phyloP scores from a whole-genome alignment of 805 yeast species.

The Wickerhamomyces pijperi region DNA sequence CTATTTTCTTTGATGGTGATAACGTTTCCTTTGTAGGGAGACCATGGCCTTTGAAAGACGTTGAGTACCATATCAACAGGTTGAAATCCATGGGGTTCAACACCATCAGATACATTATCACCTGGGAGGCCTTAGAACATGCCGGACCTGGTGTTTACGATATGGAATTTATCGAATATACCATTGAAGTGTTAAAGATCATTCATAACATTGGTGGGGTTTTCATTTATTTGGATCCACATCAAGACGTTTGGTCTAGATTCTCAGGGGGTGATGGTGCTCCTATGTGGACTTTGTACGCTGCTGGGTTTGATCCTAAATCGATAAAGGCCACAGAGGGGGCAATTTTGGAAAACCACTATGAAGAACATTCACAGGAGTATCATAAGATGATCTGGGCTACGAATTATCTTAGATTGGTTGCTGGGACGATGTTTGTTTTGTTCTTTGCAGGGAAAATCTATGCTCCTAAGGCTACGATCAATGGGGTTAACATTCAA shows the following conservation, averaged over 20 bases:
- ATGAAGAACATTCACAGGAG: slow-evolving; percentile 24
- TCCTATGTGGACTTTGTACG: slow-evolving; percentile 85
- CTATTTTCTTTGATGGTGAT: slow-evolving; percentile 59
- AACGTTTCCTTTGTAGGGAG: slow-evolving; percentile 71
- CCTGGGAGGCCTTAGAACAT: slow-evolving; percentile 94
- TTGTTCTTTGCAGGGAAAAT: slow-evolving; percentile 69
- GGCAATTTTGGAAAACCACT: slow-evolving; percentile 60
- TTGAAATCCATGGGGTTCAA: slow-evolving; percentile 78
- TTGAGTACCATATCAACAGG: slow-evolving; percentile 54
- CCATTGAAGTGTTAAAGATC: slow-evolving; percentile 47
- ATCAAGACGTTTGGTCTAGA: slow-evolving; percentile 92
- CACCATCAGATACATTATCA: slow-evolving; percentile 59
- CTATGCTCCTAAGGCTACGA: slow-evolving; percentile 64
- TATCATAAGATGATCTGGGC: slow-evolving; percentile 91
- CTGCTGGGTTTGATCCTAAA: slow-evolving; percentile 79
- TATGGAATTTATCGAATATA: slow-evolving; percentile 60
- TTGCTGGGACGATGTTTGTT: slow-evolving; percentile 73
- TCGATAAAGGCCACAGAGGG: slow-evolving; percentile 67
- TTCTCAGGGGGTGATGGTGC: slow-evolving; percentile 89
- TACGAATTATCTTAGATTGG: slow-evolving; percentile 70
- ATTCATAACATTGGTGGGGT: slow-evolving; percentile 58
- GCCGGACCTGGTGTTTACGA: slow-evolving; percentile 79
- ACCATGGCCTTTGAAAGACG: slow-evolving; percentile 71
- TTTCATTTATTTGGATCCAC: slow-evolving; percentile 77
- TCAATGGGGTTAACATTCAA: slow-evolving; percentile 70